These are phyloP conservation scores for Datisca glomerata DNA, from an alignment of 306 rosid genomes.

Conservation along the genomic window DNA sequence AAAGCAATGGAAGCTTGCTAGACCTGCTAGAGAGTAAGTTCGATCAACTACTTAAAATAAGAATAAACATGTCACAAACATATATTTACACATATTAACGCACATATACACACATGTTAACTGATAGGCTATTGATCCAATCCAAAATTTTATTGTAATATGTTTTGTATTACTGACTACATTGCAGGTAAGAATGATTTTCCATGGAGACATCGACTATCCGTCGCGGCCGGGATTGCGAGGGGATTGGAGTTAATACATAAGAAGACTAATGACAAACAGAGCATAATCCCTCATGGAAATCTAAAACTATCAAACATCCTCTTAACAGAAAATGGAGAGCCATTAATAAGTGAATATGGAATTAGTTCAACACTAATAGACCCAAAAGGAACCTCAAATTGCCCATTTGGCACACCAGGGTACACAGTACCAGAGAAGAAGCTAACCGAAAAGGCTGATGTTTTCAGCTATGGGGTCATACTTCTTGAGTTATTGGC, in stretches of 20 bases:
- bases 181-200: constrained; percentile 38
- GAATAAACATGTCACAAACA: neutral
- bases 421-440: constrained; percentile 63
- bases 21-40: constrained; percentile 50
- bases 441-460: constrained; percentile 38
- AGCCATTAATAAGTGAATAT: constrained; percentile 55
- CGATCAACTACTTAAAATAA: neutral
- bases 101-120: neutral
- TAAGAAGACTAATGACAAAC: constrained; percentile 19
- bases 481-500: too few relatives aligned
- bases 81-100: neutral
- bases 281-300: constrained; percentile 48
- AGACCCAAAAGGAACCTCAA: constrained; percentile 27
- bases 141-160: neutral
- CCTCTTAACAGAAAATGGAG: constrained; percentile 39
- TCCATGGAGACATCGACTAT: constrained; percentile 44
- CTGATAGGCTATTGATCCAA: too few relatives aligned
- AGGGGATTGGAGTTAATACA: constrained; percentile 48
- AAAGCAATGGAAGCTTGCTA: constrained; percentile 61
- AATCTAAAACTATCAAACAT: constrained; percentile 69
- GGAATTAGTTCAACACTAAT: constrained; percentile 48
- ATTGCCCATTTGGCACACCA: constrained; percentile 18
- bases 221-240: constrained; percentile 59
- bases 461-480: constrained; percentile 65
- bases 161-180: constrained; percentile 25